Base-by-base conservation (phyloP, 805 yeast species). In the Candida maris region DNA sequence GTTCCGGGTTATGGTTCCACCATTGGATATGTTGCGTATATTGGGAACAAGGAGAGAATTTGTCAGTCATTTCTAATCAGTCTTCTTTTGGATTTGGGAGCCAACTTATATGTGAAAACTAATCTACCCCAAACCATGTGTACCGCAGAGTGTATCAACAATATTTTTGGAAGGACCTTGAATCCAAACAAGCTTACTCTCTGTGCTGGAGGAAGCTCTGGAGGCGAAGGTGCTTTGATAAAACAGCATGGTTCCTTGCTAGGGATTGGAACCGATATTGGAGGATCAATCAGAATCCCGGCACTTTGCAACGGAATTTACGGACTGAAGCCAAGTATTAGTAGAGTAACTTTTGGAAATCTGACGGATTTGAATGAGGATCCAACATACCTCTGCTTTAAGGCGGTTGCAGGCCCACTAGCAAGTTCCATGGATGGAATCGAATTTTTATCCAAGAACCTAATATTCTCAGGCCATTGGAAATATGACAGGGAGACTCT, bases 191-290 rank as follows among this genome's bases (percentile, higher is more conserved):
- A 77, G 44, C 58, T 73, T 30, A 55, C 64, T 18, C 62, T 76
- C 40, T 66, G 77, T n/a, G 68, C 77, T 4, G 82, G 83, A 39
- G 83, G 83, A 7, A 71, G 78, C 2, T 71, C 79, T 5, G 77
- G 79, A 14, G 83, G 83, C 30, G 83, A 77, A 53, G 79, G 80
- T 35, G 72, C 81, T 0, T 49, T 75, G 34, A 65, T 75, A 25
- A 76, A 70, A 1, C 63, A 70, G 51, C 69, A 67, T 32, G 82
- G 77, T 4, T 70, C 79, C 9, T 67, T 72, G 1, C 43, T 77
- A 26, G 85, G 82, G 4, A 58, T 75, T 29, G 82, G 82, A 7
- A 70, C 79, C 10, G 83, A 77, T 48, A 73, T 77, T 40, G 83
- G 82, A 36, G 83, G 83, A 0, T 68, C 77, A 15, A 68, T 78